Conservation (phyloP, 2,329 filamentous ascomycete genomes). For the Talaromyces atroroseus region DNA sequence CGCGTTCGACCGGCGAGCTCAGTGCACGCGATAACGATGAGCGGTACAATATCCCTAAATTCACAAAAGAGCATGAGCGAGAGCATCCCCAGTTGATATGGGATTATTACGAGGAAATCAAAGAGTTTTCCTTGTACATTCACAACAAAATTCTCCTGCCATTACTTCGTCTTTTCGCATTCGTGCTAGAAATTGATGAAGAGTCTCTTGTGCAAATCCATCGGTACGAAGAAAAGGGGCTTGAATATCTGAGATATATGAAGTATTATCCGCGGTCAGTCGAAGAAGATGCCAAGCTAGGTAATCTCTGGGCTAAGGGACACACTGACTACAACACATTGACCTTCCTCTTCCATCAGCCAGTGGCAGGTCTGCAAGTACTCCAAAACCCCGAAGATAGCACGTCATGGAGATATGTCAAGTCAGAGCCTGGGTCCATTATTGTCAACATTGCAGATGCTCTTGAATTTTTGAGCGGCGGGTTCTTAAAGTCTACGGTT, state of each 20-base stretch:
- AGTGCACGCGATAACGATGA: conserved; percentile 10
- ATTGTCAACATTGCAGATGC: conserved; percentile 51
- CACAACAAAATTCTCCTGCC: conserved; percentile 19
- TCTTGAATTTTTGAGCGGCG: conserved; percentile 45
- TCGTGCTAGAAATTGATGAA: conserved; percentile 57
- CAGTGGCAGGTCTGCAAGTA: conserved; percentile 54
- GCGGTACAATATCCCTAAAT: conserved; percentile 13
- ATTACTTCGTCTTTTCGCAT: conserved; percentile 57
- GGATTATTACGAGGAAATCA: conserved; percentile 10
- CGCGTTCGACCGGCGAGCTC: neutral
- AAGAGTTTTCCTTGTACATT: conserved; percentile 11
- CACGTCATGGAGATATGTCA: conserved; percentile 48
- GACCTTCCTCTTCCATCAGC: conserved; percentile 55
- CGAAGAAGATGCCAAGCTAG: conserved; percentile 44
- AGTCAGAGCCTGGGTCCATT: conserved; percentile 46
- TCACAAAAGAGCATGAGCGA: conserved; percentile 11
- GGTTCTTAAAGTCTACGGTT: conserved; percentile 46
- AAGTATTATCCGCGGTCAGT: conserved; percentile 48
- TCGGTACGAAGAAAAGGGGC: conserved; percentile 53
- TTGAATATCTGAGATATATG: conserved; percentile 60
- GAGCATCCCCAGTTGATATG: conserved; percentile 8
- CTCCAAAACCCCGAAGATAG: conserved; percentile 31
- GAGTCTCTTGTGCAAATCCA: conserved; percentile 53
- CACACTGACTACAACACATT: conserved; percentile 55
- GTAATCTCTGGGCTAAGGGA: conserved; percentile 43